A percentile compares a stretch with the other conserved stretches of the same genome.
phyloP scores from a whole-genome alignment of 148 eudicot species.

The Fagopyrum esculentum region DNA sequence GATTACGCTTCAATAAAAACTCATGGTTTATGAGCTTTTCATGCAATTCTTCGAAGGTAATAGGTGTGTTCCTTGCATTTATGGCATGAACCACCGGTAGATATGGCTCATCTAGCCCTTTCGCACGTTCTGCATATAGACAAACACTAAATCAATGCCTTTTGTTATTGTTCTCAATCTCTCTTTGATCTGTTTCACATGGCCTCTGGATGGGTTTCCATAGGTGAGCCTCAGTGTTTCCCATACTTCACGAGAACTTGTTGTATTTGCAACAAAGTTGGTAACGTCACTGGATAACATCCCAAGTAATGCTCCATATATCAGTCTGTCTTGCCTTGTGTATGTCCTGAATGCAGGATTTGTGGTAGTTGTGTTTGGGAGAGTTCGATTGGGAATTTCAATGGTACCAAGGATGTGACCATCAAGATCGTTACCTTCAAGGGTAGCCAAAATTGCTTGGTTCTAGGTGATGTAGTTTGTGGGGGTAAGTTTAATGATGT shows the following conservation, averaged over 20 bases:
- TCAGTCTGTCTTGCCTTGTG: too few species aligned
- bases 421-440: too few species aligned
- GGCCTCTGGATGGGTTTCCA: background rate
- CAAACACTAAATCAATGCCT: background rate
- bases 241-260: background rate
- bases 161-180: background rate
- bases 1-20: background rate
- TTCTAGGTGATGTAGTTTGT: too few species aligned
- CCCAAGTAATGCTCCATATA: too few species aligned
- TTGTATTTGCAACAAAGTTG: too few species aligned
- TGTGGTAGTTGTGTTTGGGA: too few species aligned
- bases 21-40: background rate
- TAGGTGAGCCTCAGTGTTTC: background rate
- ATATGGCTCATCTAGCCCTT: background rate
- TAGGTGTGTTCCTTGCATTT: background rate
- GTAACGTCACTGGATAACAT: too few species aligned
- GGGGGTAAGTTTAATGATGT: too few species aligned
- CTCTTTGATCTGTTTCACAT: background rate
- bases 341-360: too few species aligned
- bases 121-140: background rate
- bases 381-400: too few species aligned
- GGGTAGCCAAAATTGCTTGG: too few species aligned
- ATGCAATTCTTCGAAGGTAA: background rate
- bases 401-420: too few species aligned
- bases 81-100: background rate